A percentile compares a stretch with the other conserved stretches of the same genome.
phyloP scores from a whole-genome alignment of 345 rosid genomes.

The Linum tenue region DNA sequence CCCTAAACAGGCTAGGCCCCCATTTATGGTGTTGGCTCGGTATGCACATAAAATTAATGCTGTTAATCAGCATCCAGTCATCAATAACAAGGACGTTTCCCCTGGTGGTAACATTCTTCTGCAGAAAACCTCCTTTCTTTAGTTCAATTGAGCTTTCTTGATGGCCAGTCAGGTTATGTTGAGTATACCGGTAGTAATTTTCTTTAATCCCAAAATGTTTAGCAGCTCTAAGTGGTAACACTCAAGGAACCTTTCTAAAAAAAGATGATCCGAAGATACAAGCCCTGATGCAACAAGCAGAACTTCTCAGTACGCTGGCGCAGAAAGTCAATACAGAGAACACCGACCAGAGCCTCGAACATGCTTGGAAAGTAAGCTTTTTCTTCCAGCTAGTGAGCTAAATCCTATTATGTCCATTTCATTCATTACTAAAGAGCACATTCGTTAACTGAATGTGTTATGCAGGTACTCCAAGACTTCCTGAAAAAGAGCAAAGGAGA shows the following conservation, averaged over 20 bases:
- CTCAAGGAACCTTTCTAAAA: constrained; percentile 47
- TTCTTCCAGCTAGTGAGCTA: neutral
- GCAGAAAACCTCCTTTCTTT: neutral
- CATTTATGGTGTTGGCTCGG: constrained; percentile 49
- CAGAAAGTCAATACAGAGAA: constrained; percentile 59
- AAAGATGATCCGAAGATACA: constrained; percentile 79
- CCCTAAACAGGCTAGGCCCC: constrained; percentile 46
- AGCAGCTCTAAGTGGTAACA: constrained; percentile 40
- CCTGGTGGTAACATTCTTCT: constrained; percentile 34
- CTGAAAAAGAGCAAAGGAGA: constrained; percentile 60
- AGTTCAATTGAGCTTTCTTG: neutral
- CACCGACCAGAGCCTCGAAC: constrained; percentile 80
- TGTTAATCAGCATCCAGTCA: constrained; percentile 23
- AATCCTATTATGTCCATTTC: neutral
- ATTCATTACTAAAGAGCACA: neutral
- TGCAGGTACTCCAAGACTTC: constrained; percentile 76
- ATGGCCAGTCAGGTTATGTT: neutral
- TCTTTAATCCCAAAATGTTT: constrained; percentile 6
- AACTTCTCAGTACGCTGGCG: constrained; percentile 75
- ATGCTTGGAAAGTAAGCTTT: constrained; percentile 82
- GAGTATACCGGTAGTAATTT: neutral
- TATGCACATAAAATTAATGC: constrained; percentile 29
- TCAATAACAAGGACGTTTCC: constrained; percentile 27
- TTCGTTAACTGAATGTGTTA: constrained; percentile 1
- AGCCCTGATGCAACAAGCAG: constrained; percentile 84